phyloP scores from a whole-genome alignment of 2,329 filamentous ascomycete genomes.

The Sclerotinia minor region DNA sequence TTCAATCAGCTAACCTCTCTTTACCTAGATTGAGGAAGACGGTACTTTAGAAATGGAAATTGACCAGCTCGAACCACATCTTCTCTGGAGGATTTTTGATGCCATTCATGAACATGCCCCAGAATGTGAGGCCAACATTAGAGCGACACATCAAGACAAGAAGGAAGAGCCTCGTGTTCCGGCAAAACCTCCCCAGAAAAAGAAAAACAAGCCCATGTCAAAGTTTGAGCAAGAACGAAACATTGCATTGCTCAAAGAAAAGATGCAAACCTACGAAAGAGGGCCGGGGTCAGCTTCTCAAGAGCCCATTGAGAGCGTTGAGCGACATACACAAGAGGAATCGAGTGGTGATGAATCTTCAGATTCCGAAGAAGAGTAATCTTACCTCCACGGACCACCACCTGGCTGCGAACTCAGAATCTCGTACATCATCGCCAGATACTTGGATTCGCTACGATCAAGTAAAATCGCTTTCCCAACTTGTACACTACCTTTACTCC shows the following conservation, averaged over 20 bases:
- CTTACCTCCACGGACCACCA: not conserved
- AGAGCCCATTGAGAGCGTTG: conserved; percentile 44
- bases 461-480: conserved; percentile 8
- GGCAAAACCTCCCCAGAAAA: conserved; percentile 45
- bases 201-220: conserved; percentile 74
- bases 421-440: not conserved
- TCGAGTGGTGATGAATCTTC: conserved; percentile 55
- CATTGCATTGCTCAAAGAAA: conserved; percentile 62
- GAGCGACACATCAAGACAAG: conserved; percentile 31
- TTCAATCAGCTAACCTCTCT: conserved; percentile 27
- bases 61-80: conserved; percentile 56
- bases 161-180: conserved; percentile 39
- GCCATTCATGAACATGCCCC: conserved; percentile 53
- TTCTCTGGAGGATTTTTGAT: conserved; percentile 55
- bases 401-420: not conserved
- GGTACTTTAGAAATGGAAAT: conserved; percentile 62
- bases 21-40: conserved; percentile 47
- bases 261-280: conserved; percentile 50
- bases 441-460: not conserved
- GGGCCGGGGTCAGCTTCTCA: conserved; percentile 39
- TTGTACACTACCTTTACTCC: conserved; percentile 32
- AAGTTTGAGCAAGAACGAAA: conserved; percentile 69
- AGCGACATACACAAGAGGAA: conserved; percentile 43
- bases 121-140: conserved; percentile 45
- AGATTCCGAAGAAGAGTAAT: conserved; percentile 52